Evolutionary conservation across 78 protist genomes (phyloP).

Genomic region (Dictyostelium purpureum): DNA sequence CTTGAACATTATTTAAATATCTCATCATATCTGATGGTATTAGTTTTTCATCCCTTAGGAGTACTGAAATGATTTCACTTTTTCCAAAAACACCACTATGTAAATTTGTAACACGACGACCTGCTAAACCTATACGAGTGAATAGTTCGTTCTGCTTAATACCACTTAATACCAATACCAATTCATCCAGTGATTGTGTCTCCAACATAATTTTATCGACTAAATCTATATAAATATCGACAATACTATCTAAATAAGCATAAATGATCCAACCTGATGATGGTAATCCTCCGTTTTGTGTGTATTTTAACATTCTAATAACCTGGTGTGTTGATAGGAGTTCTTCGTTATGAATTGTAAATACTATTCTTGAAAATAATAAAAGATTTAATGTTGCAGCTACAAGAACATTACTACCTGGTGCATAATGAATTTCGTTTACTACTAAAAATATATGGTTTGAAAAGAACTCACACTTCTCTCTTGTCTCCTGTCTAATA

Average conservation of each 20-base stretch:
- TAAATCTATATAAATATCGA: slow-evolving; percentile 43
- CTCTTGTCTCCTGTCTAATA: slow-evolving; percentile 60
- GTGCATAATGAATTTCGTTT: slow-evolving; percentile 65
- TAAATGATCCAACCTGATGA: slow-evolving; percentile 64
- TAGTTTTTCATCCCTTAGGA: slow-evolving; percentile 46
- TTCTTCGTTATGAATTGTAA: slow-evolving; percentile 25
- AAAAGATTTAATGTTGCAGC: slow-evolving; percentile 30
- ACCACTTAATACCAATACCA: slow-evolving; percentile 45
- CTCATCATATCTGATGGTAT: slow-evolving; percentile 15
- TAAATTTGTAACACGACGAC: slow-evolving; percentile 60
- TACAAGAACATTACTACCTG: slow-evolving; percentile 25
- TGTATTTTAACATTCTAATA: slow-evolving; percentile 56
- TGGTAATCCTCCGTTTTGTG: slow-evolving; percentile 20
- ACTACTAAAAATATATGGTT: slow-evolving; percentile 56
- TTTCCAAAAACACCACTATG: slow-evolving; percentile 73
- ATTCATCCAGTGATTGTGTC: slow-evolving; percentile 65
- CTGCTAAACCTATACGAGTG: slow-evolving; percentile 67
- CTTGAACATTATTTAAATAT: slow-evolving; percentile 70
- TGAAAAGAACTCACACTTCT: slow-evolving; percentile 65
- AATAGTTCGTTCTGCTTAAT: slow-evolving; percentile 62
- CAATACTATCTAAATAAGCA: slow-evolving; percentile 41
- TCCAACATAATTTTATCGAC: slow-evolving; percentile 72
- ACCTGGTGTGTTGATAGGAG: slow-evolving; percentile 32
- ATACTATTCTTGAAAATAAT: slow-evolving; percentile 3
- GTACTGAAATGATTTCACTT: slow-evolving; percentile 66